These are phyloP conservation scores for Chaetomium sp. DNA, from an alignment of 2,329 filamentous ascomycete species.

Conservation along the genomic window DNA sequence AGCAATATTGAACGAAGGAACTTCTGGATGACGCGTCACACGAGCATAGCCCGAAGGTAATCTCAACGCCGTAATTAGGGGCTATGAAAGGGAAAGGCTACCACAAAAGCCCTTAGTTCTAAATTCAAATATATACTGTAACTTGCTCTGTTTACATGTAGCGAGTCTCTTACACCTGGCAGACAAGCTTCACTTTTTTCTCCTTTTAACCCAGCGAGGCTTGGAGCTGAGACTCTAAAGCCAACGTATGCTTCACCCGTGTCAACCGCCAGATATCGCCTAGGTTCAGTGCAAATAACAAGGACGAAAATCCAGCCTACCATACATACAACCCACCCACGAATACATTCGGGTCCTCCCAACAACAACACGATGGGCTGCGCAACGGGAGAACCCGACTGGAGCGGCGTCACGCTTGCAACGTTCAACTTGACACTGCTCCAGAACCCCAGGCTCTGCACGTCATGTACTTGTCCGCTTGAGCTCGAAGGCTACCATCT, in stretches of 20 bases:
- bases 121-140: not conserved
- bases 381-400: slow-evolving; percentile 19
- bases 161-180: not conserved
- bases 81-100: not conserved
- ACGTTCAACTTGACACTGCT: slow-evolving; percentile 21
- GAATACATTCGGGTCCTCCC: not conserved
- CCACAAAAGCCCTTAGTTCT: not conserved
- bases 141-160: too few species aligned
- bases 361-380: slow-evolving; percentile 12
- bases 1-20: not conserved
- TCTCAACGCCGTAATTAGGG: not conserved
- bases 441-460: slow-evolving; percentile 12
- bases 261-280: too few species aligned
- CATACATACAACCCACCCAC: not conserved
- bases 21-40: not conserved
- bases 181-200: too few species aligned
- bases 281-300: not conserved
- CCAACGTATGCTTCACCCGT: too few species aligned
- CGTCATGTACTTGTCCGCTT: slow-evolving; percentile 22
- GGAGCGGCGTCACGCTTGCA: slow-evolving; percentile 13
- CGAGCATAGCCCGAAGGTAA: not conserved
- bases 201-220: not conserved
- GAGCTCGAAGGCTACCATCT: slow-evolving; percentile 13
- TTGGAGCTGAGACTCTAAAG: too few species aligned
- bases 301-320: not conserved